These are phyloP conservation scores for Mikania micrantha DNA, from an alignment of 129 eudicot species.

Conservation along the genomic window DNA sequence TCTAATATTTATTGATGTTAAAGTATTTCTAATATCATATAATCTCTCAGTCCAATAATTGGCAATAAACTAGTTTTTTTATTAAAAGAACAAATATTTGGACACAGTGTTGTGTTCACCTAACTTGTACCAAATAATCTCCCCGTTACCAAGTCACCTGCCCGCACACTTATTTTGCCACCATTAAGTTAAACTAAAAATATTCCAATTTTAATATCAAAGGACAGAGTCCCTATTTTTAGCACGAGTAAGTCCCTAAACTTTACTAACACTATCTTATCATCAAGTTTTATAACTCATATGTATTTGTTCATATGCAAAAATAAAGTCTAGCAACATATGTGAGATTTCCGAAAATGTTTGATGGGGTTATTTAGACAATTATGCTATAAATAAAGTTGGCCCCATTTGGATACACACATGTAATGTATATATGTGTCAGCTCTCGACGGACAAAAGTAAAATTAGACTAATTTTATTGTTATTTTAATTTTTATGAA, in stretches of 20 bases:
- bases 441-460: too few species aligned
- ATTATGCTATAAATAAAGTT: not conserved
- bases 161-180: not conserved
- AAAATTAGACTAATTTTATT: too few species aligned
- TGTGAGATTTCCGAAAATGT: not conserved
- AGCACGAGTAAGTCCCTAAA: not conserved
- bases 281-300: not conserved
- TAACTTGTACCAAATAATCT: not conserved
- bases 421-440: too few species aligned
- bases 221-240: not conserved
- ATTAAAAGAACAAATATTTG: not conserved
- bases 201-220: not conserved
- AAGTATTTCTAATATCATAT: too few species aligned
- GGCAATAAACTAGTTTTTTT: not conserved
- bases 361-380: not conserved
- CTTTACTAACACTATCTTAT: not conserved
- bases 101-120: too few species aligned
- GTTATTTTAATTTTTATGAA: too few species aligned
- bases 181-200: not conserved
- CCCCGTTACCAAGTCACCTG: not conserved
- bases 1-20: not conserved
- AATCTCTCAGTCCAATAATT: too few species aligned
- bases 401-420: too few species aligned
- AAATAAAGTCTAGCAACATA: not conserved
- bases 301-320: too few species aligned